These are phyloP conservation scores for Nectriaceae sp. DNA, from an alignment of 2,329 filamentous ascomycete species.

Conservation along the genomic window DNA sequence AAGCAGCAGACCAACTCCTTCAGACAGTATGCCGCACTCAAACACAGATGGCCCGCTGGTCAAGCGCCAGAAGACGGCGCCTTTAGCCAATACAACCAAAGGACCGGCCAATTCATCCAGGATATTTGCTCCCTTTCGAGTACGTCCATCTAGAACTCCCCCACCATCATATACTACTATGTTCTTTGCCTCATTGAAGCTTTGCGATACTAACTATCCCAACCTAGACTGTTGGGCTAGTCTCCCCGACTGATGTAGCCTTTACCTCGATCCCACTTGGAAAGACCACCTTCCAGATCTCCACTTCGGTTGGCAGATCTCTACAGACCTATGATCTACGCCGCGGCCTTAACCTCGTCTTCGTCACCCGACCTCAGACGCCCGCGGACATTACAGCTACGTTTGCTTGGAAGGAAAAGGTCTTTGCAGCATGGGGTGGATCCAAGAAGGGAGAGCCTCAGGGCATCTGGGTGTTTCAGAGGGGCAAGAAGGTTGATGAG, in stretches of 20 bases:
- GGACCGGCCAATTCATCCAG: constrained; percentile 60
- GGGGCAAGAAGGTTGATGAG: constrained; percentile 81
- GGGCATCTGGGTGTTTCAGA: constrained; percentile 89
- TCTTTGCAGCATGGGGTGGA: constrained; percentile 89
- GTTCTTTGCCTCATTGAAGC: constrained; percentile 4
- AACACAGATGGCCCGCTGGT: constrained; percentile 62
- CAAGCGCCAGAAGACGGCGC: constrained; percentile 71
- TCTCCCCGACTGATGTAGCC: constrained; percentile 86
- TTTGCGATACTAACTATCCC: constrained; percentile 3
- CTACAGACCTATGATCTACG: constrained; percentile 96
- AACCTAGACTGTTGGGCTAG: constrained; percentile 80
- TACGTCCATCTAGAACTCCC: constrained; percentile 48
- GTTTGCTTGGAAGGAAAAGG: constrained; percentile 80
- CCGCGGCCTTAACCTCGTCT: constrained; percentile 86
- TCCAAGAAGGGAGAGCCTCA: constrained; percentile 50
- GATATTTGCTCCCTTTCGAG: constrained; percentile 92
- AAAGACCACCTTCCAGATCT: constrained; percentile 96
- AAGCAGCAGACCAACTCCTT: constrained; percentile 1
- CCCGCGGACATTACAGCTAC: constrained; percentile 85
- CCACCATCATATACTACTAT: background rate
- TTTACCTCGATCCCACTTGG: constrained; percentile 88
- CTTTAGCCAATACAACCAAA: constrained; percentile 38
- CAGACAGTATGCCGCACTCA: constrained; percentile 55
- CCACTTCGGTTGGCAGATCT: constrained; percentile 86
- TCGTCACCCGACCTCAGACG: constrained; percentile 89